phyloP scores from a whole-genome alignment of 2,329 filamentous ascomycete genomes.

The Pseudopithomyces chartarum region DNA sequence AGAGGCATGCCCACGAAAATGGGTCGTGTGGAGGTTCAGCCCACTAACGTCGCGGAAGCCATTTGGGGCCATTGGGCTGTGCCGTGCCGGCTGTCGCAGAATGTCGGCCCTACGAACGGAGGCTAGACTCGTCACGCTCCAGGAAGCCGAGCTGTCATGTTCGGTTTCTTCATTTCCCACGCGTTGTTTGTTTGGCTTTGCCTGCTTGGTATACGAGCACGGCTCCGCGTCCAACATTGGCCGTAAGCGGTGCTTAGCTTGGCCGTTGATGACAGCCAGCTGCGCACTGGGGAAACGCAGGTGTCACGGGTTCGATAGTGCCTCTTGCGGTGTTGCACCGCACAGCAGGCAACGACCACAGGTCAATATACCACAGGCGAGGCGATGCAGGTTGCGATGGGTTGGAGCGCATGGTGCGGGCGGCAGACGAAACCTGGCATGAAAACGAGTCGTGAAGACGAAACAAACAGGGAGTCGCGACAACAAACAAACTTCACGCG shows the following conservation, averaged over 20 bases:
- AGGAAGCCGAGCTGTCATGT: slow-evolving; percentile 27
- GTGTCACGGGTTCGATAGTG: slow-evolving; percentile 24
- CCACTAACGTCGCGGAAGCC: slow-evolving; percentile 10
- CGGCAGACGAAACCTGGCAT: slow-evolving; percentile 28
- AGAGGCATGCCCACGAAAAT: slow-evolving; percentile 15
- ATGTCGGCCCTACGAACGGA: slow-evolving; percentile 13
- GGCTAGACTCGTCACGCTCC: slow-evolving; percentile 35
- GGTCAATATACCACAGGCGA: slow-evolving; percentile 11
- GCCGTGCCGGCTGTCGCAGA: slow-evolving; percentile 4
- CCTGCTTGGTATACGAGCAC: slow-evolving; percentile 28
- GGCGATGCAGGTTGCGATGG: neutral
- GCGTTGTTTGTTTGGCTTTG: slow-evolving; percentile 46
- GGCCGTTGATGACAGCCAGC: slow-evolving; percentile 10
- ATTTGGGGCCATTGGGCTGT: neutral
- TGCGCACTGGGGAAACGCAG: slow-evolving; percentile 12
- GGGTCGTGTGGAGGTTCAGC: slow-evolving; percentile 14
- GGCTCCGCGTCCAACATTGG: slow-evolving; percentile 10
- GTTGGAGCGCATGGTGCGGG: neutral
- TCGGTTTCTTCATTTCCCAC: slow-evolving; percentile 40
- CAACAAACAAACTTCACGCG: slow-evolving; percentile 12
- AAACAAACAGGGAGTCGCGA: slow-evolving; percentile 20
- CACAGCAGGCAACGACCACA: slow-evolving; percentile 21
- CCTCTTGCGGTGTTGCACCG: slow-evolving; percentile 24
- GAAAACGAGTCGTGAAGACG: slow-evolving; percentile 23
- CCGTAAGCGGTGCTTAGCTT: neutral